Evolutionary conservation across 179 eudicot genomes (phyloP), one percentile per base, ranked within the genome.

Genomic region (Amaranthus tricolor): DNA sequence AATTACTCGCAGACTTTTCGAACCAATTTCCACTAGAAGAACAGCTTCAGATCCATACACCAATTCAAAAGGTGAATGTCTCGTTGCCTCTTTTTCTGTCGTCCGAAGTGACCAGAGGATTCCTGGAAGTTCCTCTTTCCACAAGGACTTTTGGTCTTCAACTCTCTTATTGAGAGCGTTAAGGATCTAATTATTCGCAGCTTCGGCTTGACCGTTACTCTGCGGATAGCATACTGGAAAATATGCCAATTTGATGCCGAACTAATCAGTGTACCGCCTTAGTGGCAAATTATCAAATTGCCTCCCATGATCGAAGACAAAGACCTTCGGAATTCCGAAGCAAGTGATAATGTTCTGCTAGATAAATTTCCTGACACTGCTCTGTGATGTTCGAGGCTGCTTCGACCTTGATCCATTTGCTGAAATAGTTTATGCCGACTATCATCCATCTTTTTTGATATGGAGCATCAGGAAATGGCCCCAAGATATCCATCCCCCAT

Each of bases 251-350:
- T 62, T 62, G 2, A 62, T 13, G 7, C 1, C 9, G 13, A 5
- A 43, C 5, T 7, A 7, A 0, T 8, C 0, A 0, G 16, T 8
- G 5, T 13, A 45, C 0, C 2, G 20, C 3, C 9, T 4, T 0
- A 64, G 0, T 0, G 50, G 17, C 1, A 2, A 1, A 44, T 20
- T 14, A 11, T 63, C 20, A 43, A 63, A 63, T 6, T 63, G 67
- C 0, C 4, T 4, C 1, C 50, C 67, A 43, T 63, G 51, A 16
- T 63, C 50, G 0, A 63, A 62, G 0, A 62, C 66, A 1, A 62
- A 21, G 3, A 17, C 66, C 5, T 4, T 52, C 9, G 66, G 66
- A 0, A 62, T 0, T 5, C n/a, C 17, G 8, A 62, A 62, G 6
- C 47, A 5, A 6, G 47, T 62, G 47, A 62, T 31, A 1, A 62